These are phyloP conservation scores for Leccinum fibrillosum DNA, from an alignment of 768 basidiomycete species.

Conservation along the genomic window DNA sequence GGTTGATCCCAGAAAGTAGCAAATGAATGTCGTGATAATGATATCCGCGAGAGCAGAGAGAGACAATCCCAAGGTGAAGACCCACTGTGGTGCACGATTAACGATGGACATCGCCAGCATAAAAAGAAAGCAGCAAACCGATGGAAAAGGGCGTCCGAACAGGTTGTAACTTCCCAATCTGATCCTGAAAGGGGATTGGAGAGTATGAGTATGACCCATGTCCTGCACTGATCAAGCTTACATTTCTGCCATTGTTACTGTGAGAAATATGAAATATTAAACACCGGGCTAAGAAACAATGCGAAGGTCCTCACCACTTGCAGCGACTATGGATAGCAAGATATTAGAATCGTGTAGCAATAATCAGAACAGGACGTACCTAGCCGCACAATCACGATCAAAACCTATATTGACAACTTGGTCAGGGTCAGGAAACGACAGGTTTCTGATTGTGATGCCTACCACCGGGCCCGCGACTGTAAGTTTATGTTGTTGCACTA, in stretches of 20 bases:
- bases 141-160: slow-evolving; percentile 13
- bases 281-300: neutral
- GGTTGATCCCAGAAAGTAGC: slow-evolving; percentile 38
- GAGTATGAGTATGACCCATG: neutral
- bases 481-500: slow-evolving; percentile 14
- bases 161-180: slow-evolving; percentile 3
- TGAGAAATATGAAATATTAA: neutral
- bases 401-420: slow-evolving; percentile 4
- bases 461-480: slow-evolving; percentile 19
- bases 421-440: neutral
- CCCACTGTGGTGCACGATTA: slow-evolving; percentile 30
- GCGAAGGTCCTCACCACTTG: slow-evolving; percentile 16
- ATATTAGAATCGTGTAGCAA: neutral
- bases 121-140: slow-evolving; percentile 1
- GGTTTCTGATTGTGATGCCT: neutral
- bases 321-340: slow-evolving; percentile 15
- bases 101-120: neutral
- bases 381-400: slow-evolving; percentile 17
- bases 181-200: slow-evolving; percentile 11
- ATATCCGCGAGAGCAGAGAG: slow-evolving; percentile 47
- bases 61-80: slow-evolving; percentile 44
- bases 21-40: slow-evolving; percentile 41
- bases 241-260: slow-evolving; percentile 24
- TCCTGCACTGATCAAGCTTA: slow-evolving; percentile 1
- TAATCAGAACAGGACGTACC: slow-evolving; percentile 6